Percentiles rank a stretch among this genome's conserved stretches.
Evolutionary conservation across 2,329 filamentous ascomycete species (phyloP).

Genomic region (Hysterium pulicare): DNA sequence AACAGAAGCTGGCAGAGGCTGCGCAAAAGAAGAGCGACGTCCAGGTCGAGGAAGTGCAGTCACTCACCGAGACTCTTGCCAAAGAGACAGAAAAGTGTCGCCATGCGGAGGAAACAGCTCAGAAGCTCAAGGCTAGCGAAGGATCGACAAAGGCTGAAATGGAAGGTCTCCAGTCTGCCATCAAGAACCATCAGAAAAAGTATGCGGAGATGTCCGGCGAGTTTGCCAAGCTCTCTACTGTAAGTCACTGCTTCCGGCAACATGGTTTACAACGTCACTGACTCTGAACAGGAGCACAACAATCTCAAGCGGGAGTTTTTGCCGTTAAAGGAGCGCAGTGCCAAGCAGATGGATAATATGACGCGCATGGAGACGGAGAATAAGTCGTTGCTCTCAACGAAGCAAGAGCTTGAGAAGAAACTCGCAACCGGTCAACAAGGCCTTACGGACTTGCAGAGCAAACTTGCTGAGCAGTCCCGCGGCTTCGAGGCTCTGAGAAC

Average conservation of each 20-base stretch:
- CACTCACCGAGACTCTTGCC: slow-evolving; percentile 13
- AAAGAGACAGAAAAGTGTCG: slow-evolving; percentile 18
- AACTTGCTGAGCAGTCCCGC: too few species aligned
- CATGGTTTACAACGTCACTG: background rate
- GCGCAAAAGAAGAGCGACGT: slow-evolving; percentile 13
- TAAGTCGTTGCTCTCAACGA: too few species aligned
- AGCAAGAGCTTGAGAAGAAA: too few species aligned
- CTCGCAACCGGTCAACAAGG: too few species aligned
- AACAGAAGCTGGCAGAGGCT: slow-evolving; percentile 16
- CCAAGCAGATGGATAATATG: too few species aligned
- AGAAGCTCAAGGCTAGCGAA: slow-evolving; percentile 12
- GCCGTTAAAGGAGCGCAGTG: background rate
- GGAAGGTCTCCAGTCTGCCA: slow-evolving; percentile 18
- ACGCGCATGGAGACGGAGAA: too few species aligned
- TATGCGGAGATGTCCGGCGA: slow-evolving; percentile 20
- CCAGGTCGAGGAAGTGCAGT: slow-evolving; percentile 17
- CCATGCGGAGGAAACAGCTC: slow-evolving; percentile 14
- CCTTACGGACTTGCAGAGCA: too few species aligned
- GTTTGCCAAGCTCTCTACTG: slow-evolving; percentile 16
- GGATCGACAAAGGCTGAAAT: slow-evolving; percentile 12
- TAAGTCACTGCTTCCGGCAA: slow-evolving; percentile 7
- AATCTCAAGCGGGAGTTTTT: background rate
- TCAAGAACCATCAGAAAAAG: slow-evolving; percentile 16
- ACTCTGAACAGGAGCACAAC: background rate
- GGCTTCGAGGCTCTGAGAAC: too few species aligned